Base-by-base conservation (phyloP, 148 eudicot genomes). In the Camellia sinensis region DNA sequence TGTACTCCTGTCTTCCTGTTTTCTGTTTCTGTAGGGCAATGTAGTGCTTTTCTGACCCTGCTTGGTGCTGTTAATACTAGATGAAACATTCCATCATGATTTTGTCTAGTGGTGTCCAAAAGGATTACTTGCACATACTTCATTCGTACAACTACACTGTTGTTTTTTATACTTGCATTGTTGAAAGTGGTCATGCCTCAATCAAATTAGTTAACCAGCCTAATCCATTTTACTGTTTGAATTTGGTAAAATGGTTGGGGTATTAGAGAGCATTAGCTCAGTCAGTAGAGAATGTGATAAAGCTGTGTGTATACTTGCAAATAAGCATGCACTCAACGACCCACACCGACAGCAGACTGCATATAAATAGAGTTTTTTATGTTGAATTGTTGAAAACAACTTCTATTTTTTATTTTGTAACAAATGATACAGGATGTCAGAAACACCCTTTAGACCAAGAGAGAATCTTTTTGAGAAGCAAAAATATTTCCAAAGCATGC, bases 391-490 rank as follows among this genome's bases (percentile, higher is more conserved):
- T 81, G 37, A 29, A 29, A 29, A 29, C 37, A 29, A 29, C 37
- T 29, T 29, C 0, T 29, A 29, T 29, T 29, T 29, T 15, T 29
- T 1, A 22, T 37, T 14, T 21, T 61, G 40, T 40, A 52, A 44
- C 6, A 45, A 78, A 41, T 79, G 22, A 54, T 85, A 87, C 90
- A 94, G 98, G 83, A 92, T 94, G 97, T n/a, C 77, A 3, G 98
- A 94, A 81, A 1, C 84, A 65, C 97, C 98, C 48, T 95, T 93
- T 83, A 83, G 83, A 56, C 91, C 98, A 13, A 87, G 97, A 82
- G 94, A 95, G 84, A 95, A 87, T 90, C 92, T 95, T 48, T 0
- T 86, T 19, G 94, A 88, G 85, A 91, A 85, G 87, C 98, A 95
- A 75, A 93, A 83, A 83, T 83, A 71, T 74, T 93, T 80, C 85